Conservation (phyloP, 768 basidiomycete species). For the Lentinula lateritia region DNA sequence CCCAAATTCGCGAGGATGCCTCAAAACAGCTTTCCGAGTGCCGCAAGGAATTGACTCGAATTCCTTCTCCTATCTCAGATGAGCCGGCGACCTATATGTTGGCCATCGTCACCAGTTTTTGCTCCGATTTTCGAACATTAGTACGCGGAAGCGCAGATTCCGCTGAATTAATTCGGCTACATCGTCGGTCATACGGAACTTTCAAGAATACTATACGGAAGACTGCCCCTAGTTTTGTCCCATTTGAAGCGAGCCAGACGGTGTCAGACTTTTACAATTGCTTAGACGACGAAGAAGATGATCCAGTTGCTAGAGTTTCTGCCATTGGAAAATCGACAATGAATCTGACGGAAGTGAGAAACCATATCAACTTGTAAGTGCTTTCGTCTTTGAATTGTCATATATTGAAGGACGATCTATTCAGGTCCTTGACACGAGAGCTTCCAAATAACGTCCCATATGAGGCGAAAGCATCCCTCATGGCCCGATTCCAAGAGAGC, state of each 20-base stretch:
- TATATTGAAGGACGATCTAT: background rate
- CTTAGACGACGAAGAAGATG: slow-evolving; percentile 13
- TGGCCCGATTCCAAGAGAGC: slow-evolving; percentile 14
- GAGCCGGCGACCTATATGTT: slow-evolving; percentile 34
- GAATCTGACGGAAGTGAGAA: slow-evolving; percentile 25
- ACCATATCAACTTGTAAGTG: slow-evolving; percentile 25
- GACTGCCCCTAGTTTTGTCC: slow-evolving; percentile 32
- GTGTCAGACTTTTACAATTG: slow-evolving; percentile 7
- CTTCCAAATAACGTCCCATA: slow-evolving; percentile 25
- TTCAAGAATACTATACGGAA: slow-evolving; percentile 26
- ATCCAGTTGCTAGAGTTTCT: slow-evolving; percentile 11
- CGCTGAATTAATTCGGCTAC: slow-evolving; percentile 24
- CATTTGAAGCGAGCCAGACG: slow-evolving; percentile 10
- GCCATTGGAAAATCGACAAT: slow-evolving; percentile 13
- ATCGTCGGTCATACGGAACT: slow-evolving; percentile 18
- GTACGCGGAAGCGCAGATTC: slow-evolving; percentile 22
- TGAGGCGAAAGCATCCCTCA: slow-evolving; percentile 19
- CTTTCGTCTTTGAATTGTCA: background rate
- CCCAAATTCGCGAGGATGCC: slow-evolving; percentile 23
- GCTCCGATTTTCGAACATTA: slow-evolving; percentile 19
- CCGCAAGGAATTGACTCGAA: slow-evolving; percentile 14
- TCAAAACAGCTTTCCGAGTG: slow-evolving; percentile 19
- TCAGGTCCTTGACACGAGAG: slow-evolving; percentile 15
- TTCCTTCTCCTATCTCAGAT: slow-evolving; percentile 23
- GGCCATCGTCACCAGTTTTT: slow-evolving; percentile 27